phyloP scores from a whole-genome alignment of 2,329 filamentous ascomycete genomes.

The Trichothecium sympodiale region DNA sequence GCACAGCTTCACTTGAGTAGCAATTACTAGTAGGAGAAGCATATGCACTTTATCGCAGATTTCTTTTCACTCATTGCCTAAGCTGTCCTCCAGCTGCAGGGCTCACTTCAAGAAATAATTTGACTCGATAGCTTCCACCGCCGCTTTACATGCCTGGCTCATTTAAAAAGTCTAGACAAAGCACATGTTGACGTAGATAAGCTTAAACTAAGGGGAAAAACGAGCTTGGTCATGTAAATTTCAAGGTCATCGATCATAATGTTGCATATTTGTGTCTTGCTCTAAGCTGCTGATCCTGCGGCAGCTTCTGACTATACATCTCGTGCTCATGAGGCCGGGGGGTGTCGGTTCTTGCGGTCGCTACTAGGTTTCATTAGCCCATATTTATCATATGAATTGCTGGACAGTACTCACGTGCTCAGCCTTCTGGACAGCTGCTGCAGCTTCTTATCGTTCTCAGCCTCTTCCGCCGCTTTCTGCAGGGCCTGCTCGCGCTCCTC shows the following conservation, averaged over 20 bases:
- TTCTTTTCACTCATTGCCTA: too few relatives aligned
- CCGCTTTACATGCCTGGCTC: too few relatives aligned
- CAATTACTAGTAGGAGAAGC: too few relatives aligned
- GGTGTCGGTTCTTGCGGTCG: constrained; percentile 4
- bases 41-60: too few relatives aligned
- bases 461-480: constrained; percentile 75
- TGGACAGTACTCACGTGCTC: constrained; percentile 78
- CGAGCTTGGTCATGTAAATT: neutral
- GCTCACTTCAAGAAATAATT: too few relatives aligned
- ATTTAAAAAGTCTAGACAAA: too few relatives aligned
- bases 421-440: constrained; percentile 81
- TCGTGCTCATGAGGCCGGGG: constrained; percentile 1
- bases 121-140: too few relatives aligned
- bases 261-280: constrained; percentile 19
- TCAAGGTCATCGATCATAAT: constrained; percentile 2
- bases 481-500: constrained; percentile 74
- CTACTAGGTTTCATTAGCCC: neutral
- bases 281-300: neutral
- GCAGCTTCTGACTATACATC: neutral
- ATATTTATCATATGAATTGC: too few relatives aligned
- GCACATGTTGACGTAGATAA: neutral
- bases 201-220: neutral
- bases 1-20: too few relatives aligned
- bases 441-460: constrained; percentile 82
- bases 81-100: too few relatives aligned